phyloP scores from a whole-genome alignment of 1,139 yeast species.

The Sugiyamaella pinicola region DNA sequence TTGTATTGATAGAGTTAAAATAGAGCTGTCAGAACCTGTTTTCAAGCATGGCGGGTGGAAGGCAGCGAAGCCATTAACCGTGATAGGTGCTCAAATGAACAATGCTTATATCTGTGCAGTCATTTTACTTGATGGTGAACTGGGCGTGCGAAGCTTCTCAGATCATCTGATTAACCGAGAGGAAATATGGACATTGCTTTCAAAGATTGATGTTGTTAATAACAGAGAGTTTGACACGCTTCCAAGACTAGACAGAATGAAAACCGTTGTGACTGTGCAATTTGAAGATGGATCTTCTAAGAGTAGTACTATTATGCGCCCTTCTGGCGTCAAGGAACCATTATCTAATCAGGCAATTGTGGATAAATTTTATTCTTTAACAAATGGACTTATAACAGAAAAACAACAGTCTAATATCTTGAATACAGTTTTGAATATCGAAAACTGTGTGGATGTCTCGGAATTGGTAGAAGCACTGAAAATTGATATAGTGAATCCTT shows the following conservation, averaged over 20 bases:
- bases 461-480: constrained; percentile 12
- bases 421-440: constrained; percentile 16
- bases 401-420: constrained; percentile 17
- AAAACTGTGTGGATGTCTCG: constrained; percentile 4
- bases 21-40: constrained; percentile 22
- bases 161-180: constrained; percentile 20
- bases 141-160: constrained; percentile 16
- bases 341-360: constrained; percentile 17
- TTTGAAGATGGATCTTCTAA: constrained; percentile 10
- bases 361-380: constrained; percentile 17
- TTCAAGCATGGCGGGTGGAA: constrained; percentile 27
- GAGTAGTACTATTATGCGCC: constrained; percentile 13
- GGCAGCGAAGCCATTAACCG: constrained; percentile 20
- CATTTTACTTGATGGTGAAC: constrained; percentile 21
- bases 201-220: constrained; percentile 20
- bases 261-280: constrained; percentile 19
- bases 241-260: constrained; percentile 16
- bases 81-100: constrained; percentile 27
- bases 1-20: constrained; percentile 11
- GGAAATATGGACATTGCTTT: constrained; percentile 23
- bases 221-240: constrained; percentile 14
- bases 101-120: constrained; percentile 24
- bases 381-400: constrained; percentile 19
- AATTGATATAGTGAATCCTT: constrained; percentile 18
- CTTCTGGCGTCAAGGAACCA: constrained; percentile 23